phyloP scores from a whole-genome alignment of 1,139 yeast species.

The Taiozyma sp. region DNA sequence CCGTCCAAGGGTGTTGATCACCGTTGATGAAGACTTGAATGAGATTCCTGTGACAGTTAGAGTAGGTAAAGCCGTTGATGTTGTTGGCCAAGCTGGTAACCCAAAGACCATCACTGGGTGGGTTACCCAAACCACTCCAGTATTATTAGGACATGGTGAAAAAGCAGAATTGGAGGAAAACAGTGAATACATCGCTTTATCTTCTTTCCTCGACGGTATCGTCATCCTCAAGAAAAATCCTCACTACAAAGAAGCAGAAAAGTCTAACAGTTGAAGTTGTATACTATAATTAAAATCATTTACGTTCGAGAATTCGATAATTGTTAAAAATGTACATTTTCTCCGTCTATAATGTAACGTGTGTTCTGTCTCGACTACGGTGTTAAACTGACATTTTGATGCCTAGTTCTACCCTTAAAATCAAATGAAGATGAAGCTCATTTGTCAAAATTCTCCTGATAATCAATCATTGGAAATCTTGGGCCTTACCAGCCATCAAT shows the following conservation, averaged over 20 bases:
- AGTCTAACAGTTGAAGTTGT: conserved; percentile 5
- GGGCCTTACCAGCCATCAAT: conserved; percentile 94
- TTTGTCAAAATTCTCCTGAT: background rate
- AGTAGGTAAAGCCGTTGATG: conserved; percentile 98
- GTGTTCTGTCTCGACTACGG: background rate
- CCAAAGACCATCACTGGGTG: conserved; percentile 99
- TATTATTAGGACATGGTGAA: conserved; percentile 87
- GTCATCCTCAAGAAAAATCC: conserved; percentile 91
- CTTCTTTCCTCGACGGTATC: conserved; percentile 84
- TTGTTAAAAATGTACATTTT: background rate
- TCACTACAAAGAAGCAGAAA: conserved; percentile 63
- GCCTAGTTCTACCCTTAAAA: background rate
- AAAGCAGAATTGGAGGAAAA: conserved; percentile 91
- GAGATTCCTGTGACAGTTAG: conserved; percentile 90
- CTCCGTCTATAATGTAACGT: background rate
- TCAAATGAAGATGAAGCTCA: background rate
- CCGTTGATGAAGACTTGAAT: conserved; percentile 82
- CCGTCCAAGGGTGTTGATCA: conserved; percentile 89
- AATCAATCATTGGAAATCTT: conserved; percentile 49
- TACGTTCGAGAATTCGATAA: background rate
- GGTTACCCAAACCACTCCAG: conserved; percentile 99
- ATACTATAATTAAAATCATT: background rate
- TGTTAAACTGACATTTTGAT: background rate
- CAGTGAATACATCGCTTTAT: conserved; percentile 83
- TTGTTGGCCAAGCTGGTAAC: conserved; percentile 98